Base-by-base conservation (phyloP, 257 asterid genomes). In the Solanum paucissectum region DNA sequence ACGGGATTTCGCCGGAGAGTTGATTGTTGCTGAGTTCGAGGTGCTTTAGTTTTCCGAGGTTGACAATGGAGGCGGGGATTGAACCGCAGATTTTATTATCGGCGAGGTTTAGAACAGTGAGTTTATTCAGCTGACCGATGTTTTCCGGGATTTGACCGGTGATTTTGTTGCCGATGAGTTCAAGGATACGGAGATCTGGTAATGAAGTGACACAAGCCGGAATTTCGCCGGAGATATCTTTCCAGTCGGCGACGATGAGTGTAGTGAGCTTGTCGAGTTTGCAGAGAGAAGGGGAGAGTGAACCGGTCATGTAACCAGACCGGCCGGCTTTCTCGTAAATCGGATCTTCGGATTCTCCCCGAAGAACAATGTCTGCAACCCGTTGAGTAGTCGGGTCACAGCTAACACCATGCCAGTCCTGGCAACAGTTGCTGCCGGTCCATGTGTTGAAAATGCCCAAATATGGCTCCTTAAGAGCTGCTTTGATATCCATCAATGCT, bases 291-390 rank as follows among this genome's bases (percentile, higher is more conserved):
- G 94, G 90, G 71, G 98, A 94, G 86, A 96, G 91, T 1, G 94
- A 90, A 85, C 99, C 99, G 79, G 96, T 89, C 99, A 96, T 96
- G 97, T 96, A 96, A 7, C 99, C 99, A 21, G 99, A 89, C 83
- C 98, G 92, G 84, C 99, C 98, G 87, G 98, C 91, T 49, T 93
- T 95, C 36, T 93, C 96, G 90, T 95, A 93, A 87, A 97, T 94
- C 34, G 96, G 97, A 86, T 97, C 98, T 89, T 95, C 98, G 34
- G 99, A 97, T 82, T 97, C 99, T 21, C 99, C 99, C 12, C 99
- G 98, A 73, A 97, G 98, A 87, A 87, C 82, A 42, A 97, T 91
- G 93, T 95, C 99, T 72, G 95, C 91, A 81, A 97, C 98, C 74
- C 98, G 94, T 12, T 90, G 89, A 5, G 95, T 92, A n/a, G 95